phyloP scores from a whole-genome alignment of 352 stramenopile species.

The Pythium periplocum region DNA sequence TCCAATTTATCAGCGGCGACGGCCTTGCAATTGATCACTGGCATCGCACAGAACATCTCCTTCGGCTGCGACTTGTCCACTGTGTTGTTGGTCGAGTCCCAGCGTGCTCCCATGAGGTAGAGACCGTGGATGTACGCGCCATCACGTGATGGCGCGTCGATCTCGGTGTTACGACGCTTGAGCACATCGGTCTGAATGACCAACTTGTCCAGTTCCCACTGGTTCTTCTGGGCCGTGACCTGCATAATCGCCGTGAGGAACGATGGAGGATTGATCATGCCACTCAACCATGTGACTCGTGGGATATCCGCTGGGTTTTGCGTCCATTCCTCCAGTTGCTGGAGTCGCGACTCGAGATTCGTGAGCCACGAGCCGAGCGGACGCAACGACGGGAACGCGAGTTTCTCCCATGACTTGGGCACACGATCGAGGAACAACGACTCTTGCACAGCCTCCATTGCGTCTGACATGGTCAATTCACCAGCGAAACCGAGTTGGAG shows the following conservation, averaged over 20 bases:
- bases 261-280: constrained; percentile 94
- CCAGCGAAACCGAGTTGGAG: constrained; percentile 95
- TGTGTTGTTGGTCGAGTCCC: constrained; percentile 88
- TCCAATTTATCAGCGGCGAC: constrained; percentile 94
- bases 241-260: constrained; percentile 98
- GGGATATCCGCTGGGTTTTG: constrained; percentile 95
- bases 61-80: constrained; percentile 95
- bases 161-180: constrained; percentile 91
- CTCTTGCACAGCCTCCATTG: constrained; percentile 95
- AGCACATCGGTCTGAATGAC: constrained; percentile 96
- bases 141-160: constrained; percentile 85
- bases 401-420: constrained; percentile 92
- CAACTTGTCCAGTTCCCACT: constrained; percentile 96
- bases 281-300: constrained; percentile 93
- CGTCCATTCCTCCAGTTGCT: constrained; percentile 96
- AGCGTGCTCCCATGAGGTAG: constrained; percentile 94
- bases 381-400: constrained; percentile 91
- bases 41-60: constrained; percentile 98
- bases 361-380: constrained; percentile 91
- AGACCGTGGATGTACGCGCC: constrained; percentile 95
- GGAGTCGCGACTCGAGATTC: constrained; percentile 90
- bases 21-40: constrained; percentile 97
- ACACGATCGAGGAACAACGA: constrained; percentile 92
- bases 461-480: constrained; percentile 97
- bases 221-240: constrained; percentile 96